phyloP scores from a whole-genome alignment of 768 basidiomycete genomes.

The Lanmaoa rubissima region DNA sequence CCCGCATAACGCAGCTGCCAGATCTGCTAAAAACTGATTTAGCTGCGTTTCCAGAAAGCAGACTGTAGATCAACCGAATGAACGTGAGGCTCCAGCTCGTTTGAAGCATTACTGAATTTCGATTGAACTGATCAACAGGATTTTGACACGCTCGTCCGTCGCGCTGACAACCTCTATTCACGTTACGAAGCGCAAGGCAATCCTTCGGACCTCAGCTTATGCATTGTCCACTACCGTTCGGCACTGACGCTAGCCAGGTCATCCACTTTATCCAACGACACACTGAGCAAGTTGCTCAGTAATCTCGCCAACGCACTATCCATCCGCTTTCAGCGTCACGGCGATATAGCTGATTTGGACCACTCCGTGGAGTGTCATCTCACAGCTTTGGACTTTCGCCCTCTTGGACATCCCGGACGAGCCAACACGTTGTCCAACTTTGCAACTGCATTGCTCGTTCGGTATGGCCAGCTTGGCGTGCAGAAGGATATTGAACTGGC shows the following conservation, averaged over 20 bases:
- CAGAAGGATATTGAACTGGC: conserved; percentile 31
- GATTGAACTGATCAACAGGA: conserved; percentile 15
- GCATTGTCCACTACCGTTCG: conserved; percentile 28
- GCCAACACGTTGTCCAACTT: conserved; percentile 28
- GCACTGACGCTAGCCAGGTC: conserved; percentile 23
- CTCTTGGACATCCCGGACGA: conserved; percentile 26
- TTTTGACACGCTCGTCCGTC: conserved; percentile 21
- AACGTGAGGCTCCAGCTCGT: conserved; percentile 12
- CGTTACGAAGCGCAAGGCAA: conserved; percentile 22
- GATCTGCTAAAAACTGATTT: not conserved
- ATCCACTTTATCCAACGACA: conserved; percentile 20
- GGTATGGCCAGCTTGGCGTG: conserved; percentile 23
- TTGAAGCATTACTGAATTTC: not conserved
- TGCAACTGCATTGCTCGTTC: conserved; percentile 28
- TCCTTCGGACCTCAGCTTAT: conserved; percentile 25
- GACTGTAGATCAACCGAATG: conserved; percentile 5
- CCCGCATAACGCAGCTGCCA: not conserved
- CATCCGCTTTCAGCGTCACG: conserved; percentile 27
- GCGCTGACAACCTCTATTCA: conserved; percentile 26
- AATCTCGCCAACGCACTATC: conserved; percentile 30
- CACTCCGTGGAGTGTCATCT: conserved; percentile 29
- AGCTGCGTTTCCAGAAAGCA: not conserved
- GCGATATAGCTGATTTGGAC: conserved; percentile 26
- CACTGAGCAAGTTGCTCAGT: conserved; percentile 24
- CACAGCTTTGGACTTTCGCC: conserved; percentile 26